phyloP scores from a whole-genome alignment of 805 yeast species.

The Komagataella pseudopastoris region DNA sequence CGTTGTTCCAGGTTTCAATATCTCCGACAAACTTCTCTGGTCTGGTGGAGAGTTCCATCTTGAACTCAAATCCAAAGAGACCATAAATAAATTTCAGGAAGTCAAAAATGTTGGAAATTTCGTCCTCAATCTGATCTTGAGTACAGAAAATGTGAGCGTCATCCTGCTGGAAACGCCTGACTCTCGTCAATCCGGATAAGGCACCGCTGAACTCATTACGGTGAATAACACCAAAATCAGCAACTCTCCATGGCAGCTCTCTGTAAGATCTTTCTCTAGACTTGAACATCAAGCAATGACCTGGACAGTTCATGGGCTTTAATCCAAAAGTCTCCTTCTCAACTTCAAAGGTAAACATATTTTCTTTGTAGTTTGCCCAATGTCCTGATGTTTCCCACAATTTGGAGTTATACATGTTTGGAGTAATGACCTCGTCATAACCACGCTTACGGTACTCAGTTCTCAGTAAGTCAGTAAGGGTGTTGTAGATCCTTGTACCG shows the following conservation, averaged over 20 bases:
- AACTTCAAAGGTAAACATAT: conserved; percentile 93
- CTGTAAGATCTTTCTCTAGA: conserved; percentile 90
- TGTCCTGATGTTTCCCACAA: conserved; percentile 99
- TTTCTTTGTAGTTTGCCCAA: conserved; percentile 95
- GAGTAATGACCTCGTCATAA: conserved; percentile 96
- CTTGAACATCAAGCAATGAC: conserved; percentile 88
- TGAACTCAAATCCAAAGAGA: conserved; percentile 85
- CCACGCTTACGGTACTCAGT: conserved; percentile 86
- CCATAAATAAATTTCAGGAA: conserved; percentile 81
- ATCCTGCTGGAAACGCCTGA: conserved; percentile 97
- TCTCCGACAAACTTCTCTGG: conserved; percentile 97
- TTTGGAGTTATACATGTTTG: conserved; percentile 95
- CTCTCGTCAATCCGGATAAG: conserved; percentile 87
- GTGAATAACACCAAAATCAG: conserved; percentile 95
- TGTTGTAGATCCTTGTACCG: conserved; percentile 94
- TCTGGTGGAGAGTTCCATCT: conserved; percentile 94
- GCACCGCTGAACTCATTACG: conserved; percentile 97
- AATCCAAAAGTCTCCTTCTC: conserved; percentile 93
- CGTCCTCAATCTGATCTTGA: conserved; percentile 77
- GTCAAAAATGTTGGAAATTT: conserved; percentile 74
- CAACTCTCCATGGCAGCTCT: conserved; percentile 97
- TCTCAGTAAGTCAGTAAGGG: conserved; percentile 68
- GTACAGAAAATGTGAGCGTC: conserved; percentile 98
- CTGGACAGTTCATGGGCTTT: conserved; percentile 72
- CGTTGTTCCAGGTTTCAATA: conserved; percentile 83